A percentile compares a stretch with the other conserved stretches of the same genome.
These are phyloP conservation scores for Colletotrichum phormii DNA, from an alignment of 2,329 filamentous ascomycete species.

Conservation along the genomic window DNA sequence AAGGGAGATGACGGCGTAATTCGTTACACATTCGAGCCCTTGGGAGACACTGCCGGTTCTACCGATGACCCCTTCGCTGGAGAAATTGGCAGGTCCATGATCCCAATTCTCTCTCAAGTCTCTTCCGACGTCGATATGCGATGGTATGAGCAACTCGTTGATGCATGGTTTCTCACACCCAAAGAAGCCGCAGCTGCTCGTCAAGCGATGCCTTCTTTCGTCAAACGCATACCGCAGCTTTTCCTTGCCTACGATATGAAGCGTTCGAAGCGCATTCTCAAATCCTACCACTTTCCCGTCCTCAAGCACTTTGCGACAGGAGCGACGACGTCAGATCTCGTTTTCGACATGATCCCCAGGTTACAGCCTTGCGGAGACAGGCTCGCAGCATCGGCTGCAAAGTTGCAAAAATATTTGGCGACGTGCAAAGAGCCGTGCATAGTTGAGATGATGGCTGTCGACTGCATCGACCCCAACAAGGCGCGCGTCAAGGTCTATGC, in stretches of 20 bases:
- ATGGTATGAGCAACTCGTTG: constrained; percentile 25
- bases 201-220: neutral
- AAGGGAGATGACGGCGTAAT: constrained; percentile 18
- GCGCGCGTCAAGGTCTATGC: constrained; percentile 43
- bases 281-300: constrained; percentile 40
- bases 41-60: constrained; percentile 20
- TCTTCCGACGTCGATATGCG: constrained; percentile 28
- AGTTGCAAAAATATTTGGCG: constrained; percentile 37
- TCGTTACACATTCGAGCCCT: constrained; percentile 25
- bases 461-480: constrained; percentile 39
- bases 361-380: constrained; percentile 30
- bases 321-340: constrained; percentile 36
- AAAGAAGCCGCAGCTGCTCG: constrained; percentile 8
- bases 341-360: constrained; percentile 39
- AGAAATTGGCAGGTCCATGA: constrained; percentile 15
- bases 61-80: constrained; percentile 21
- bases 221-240: constrained; percentile 37
- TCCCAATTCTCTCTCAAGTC: constrained; percentile 14
- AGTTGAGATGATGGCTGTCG: constrained; percentile 41
- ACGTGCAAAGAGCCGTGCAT: constrained; percentile 33
- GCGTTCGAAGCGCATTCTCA: constrained; percentile 36
- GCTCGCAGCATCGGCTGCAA: constrained; percentile 33
- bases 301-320: constrained; percentile 40
- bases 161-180: constrained; percentile 24
- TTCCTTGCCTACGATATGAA: constrained; percentile 41